phyloP scores from a whole-genome alignment of 768 basidiomycete genomes.

The Agaricus bisporus region DNA sequence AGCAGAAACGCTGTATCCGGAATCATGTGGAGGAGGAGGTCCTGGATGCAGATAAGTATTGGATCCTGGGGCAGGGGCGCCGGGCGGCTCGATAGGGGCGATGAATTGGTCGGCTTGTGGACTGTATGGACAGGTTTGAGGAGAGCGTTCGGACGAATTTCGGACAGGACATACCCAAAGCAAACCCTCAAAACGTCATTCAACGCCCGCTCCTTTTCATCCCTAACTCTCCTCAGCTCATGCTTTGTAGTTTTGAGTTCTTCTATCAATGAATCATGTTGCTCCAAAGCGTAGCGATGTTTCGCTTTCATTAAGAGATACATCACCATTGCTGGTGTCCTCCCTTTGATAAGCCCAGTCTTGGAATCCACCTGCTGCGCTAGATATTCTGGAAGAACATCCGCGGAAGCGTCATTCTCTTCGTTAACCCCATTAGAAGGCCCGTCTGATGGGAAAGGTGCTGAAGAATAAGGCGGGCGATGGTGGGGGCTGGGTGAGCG shows the following conservation, averaged over 20 bases:
- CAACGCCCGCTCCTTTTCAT: conserved; percentile 57
- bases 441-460: conserved; percentile 5
- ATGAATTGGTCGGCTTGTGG: conserved; percentile 6
- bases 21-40: not conserved
- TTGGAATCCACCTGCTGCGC: conserved; percentile 41
- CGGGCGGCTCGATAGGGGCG: not conserved
- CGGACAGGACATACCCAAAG: conserved; percentile 22
- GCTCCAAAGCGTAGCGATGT: conserved; percentile 58
- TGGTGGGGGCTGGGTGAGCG: conserved; percentile 7
- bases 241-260: conserved; percentile 52
- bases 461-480: not conserved
- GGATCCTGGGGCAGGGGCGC: not conserved
- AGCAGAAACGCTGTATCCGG: conserved; percentile 2
- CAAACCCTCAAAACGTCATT: conserved; percentile 33
- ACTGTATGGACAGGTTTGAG: not conserved
- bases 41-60: not conserved
- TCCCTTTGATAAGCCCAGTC: conserved; percentile 62
- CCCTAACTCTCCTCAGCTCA: conserved; percentile 46
- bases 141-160: not conserved
- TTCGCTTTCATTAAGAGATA: conserved; percentile 78
- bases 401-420: conserved; percentile 29
- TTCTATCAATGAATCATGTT: conserved; percentile 58
- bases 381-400: conserved; percentile 47
- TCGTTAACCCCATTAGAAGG: conserved; percentile 21
- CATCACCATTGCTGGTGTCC: conserved; percentile 64